phyloP scores from a whole-genome alignment of 1,139 yeast genomes.

The Diutina siamensis region DNA sequence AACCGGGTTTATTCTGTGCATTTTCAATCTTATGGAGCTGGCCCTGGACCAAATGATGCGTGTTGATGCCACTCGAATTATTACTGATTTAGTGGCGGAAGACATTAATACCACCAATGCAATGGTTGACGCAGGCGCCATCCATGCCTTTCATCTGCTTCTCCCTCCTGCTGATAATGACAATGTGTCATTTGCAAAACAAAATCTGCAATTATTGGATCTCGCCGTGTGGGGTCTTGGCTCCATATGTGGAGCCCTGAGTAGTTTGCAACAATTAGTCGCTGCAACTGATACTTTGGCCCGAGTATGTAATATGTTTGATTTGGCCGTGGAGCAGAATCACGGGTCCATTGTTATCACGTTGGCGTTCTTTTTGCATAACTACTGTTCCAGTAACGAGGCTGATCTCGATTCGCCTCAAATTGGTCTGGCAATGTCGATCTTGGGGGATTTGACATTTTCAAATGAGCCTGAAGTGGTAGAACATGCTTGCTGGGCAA shows the following conservation, averaged over 20 bases:
- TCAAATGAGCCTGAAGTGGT: background rate
- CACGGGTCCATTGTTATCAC: background rate
- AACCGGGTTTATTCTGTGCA: background rate
- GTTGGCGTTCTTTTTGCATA: background rate
- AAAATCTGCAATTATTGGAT: background rate
- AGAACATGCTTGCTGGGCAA: background rate
- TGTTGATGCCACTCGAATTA: background rate
- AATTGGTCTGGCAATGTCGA: background rate
- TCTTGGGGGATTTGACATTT: background rate
- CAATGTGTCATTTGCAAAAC: too few species aligned
- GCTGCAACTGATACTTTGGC: background rate
- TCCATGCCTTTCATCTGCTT: background rate
- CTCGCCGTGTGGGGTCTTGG: background rate
- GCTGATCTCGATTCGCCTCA: background rate
- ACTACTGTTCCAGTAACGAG: background rate
- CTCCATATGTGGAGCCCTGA: background rate
- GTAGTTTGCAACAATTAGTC: background rate
- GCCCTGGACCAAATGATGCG: background rate
- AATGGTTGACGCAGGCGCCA: constrained; percentile 1
- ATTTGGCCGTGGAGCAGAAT: background rate
- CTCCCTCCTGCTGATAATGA: background rate
- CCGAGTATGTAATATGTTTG: background rate
- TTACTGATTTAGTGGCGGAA: background rate
- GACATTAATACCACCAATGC: background rate
- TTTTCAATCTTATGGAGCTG: background rate